Base-by-base conservation (phyloP, 2,329 filamentous ascomycete genomes). In the Herpotrichia juniperi region DNA sequence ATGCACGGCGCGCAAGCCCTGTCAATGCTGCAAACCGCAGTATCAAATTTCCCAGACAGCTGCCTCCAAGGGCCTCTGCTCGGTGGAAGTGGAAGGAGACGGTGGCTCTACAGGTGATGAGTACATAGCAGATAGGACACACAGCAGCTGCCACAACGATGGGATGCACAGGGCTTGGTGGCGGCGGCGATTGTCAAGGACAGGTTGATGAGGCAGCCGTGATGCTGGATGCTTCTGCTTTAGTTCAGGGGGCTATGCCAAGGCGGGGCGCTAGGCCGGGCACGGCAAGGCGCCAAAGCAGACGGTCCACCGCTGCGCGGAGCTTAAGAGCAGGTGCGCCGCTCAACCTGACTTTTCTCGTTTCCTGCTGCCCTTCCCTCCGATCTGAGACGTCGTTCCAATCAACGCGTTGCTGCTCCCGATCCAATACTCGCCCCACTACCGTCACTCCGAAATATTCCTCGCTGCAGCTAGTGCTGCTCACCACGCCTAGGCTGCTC, bases 341-440 rank as follows among this genome's bases (percentile, higher is more conserved):
- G 58, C 54, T 55, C 52, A 53, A 53, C 59, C 47, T 56, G 51
- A 34, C 46, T 46, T 42, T 59, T 53, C 14, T n/a, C 50, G 43
- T 51, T 53, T 57, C 24, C 53, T 53, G 54, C 60, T 63, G 56
- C 31, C 56, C 57, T 62, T 61, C 61, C 63, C 62, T 34, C 58
- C 62, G 62, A 64, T 61, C 65, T 39, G 21, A 43, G 25, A 24
- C 19, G 12, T 30, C 42, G 3, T 42, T 63, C 67, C 67, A 67
- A 69, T 68, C 66, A 66, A 57, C 60, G 62, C 60, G 57, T 60
- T 58, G 58, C 63, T 62, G 57, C 66, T 65, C 67, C 65, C 61
- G 53, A 67, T 58, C 57, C 59, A 61, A 58, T 63, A 61, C 59
- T 63, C 63, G 57, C 17, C 62, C 51, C 59, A 59, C 59, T 53